Percentiles rank a stretch among this genome's conserved stretches.
These are phyloP conservation scores for Knoxia roxburghii DNA, from an alignment of 257 asterid genomes.

Conservation along the genomic window DNA sequence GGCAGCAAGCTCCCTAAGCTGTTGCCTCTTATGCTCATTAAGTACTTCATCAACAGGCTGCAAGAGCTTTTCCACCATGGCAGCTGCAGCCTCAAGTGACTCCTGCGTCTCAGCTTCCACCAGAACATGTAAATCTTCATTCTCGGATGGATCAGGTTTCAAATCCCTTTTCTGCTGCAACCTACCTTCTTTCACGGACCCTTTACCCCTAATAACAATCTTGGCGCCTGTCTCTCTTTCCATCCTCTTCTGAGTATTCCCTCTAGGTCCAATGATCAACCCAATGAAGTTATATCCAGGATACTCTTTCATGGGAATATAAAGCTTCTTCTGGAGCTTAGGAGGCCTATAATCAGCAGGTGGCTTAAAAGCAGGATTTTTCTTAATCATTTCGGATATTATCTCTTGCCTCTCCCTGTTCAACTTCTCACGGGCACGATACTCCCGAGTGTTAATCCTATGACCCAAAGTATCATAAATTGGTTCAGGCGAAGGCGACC, in stretches of 20 bases:
- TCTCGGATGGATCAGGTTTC: constrained; percentile 79
- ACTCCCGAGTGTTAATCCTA: constrained; percentile 88
- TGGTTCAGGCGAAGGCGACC: constrained; percentile 98
- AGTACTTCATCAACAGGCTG: constrained; percentile 98
- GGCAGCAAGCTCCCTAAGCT: constrained; percentile 93
- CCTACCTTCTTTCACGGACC: constrained; percentile 92
- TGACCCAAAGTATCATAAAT: constrained; percentile 84
- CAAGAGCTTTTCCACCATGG: constrained; percentile 94
- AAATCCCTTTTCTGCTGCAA: constrained; percentile 83
- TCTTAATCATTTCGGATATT: constrained; percentile 77
- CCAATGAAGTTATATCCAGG: constrained; percentile 97
- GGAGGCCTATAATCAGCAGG: constrained; percentile 99
- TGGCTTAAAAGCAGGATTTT: constrained; percentile 88
- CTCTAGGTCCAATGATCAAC: constrained; percentile 87
- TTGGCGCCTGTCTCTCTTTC: constrained; percentile 93
- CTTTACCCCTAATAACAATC: constrained; percentile 95
- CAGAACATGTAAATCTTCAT: constrained; percentile 90
- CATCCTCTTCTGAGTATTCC: constrained; percentile 97
- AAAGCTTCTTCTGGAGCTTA: constrained; percentile 82
- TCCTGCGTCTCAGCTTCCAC: constrained; percentile 97
- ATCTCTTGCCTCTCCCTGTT: constrained; percentile 90
- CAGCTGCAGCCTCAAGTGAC: constrained; percentile 85
- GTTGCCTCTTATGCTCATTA: constrained; percentile 95
- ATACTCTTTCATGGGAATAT: constrained; percentile 89
- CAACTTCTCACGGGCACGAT: constrained; percentile 81